Percentiles rank a stretch among this genome's conserved stretches.
Conservation (phyloP, 805 yeast genomes). For the Metschnikowia kofuensis region DNA sequence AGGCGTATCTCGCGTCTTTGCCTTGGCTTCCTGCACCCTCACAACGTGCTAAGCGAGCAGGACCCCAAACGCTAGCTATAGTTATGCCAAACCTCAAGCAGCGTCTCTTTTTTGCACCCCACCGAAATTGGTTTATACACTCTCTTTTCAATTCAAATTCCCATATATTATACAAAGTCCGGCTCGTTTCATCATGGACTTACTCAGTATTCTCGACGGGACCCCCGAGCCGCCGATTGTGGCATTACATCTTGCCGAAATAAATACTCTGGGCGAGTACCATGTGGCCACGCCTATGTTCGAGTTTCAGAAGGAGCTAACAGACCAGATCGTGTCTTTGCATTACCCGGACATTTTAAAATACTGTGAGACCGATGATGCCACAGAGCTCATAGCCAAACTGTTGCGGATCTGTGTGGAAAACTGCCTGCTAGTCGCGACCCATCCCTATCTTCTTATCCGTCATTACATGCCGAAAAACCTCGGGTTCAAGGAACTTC, state of each 20-base stretch:
- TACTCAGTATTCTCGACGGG: constrained; percentile 71
- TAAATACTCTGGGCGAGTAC: constrained; percentile 58
- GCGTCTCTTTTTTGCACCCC: not conserved
- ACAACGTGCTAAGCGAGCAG: not conserved
- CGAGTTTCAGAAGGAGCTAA: constrained; percentile 81
- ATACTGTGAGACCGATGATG: constrained; percentile 66
- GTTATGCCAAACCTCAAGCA: no score
- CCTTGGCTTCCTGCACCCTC: no score
- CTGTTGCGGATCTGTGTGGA: constrained; percentile 71
- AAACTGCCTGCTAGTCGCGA: constrained; percentile 75
- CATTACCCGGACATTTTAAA: constrained; percentile 90
- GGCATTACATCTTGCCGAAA: constrained; percentile 47
- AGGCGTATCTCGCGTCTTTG: not conserved
- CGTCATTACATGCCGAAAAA: constrained; percentile 84
- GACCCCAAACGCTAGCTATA: not conserved
- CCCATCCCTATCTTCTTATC: constrained; percentile 85
- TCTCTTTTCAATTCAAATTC: no score
- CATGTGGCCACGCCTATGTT: constrained; percentile 79
- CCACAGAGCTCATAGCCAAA: constrained; percentile 57
- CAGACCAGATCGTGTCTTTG: constrained; percentile 86
- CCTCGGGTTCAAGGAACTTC: constrained; percentile 66
- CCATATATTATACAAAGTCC: no score
- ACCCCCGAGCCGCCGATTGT: constrained; percentile 82
- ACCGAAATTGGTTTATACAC: not conserved
- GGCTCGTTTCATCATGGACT: constrained; percentile 50